phyloP scores from a whole-genome alignment of 2,329 filamentous ascomycete species.

The Fusarium austroafricanum region DNA sequence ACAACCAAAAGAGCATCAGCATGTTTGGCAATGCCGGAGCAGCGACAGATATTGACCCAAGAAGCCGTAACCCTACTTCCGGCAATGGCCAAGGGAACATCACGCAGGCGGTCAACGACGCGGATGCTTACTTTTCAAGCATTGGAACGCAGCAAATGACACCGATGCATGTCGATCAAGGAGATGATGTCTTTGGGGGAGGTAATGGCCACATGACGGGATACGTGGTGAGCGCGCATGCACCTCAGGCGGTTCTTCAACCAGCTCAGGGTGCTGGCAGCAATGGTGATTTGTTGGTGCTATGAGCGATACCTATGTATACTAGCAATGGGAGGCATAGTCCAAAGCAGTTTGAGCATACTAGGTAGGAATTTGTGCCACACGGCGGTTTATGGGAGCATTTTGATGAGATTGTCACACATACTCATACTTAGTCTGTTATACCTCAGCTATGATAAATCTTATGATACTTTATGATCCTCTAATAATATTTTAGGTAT shows the following conservation, averaged over 20 bases:
- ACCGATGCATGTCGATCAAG: slow-evolving; percentile 73
- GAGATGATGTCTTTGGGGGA: slow-evolving; percentile 72
- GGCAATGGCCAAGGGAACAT: slow-evolving; percentile 61
- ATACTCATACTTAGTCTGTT: background rate
- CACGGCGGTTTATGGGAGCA: background rate
- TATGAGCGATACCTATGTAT: slow-evolving; percentile 56
- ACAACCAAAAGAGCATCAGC: slow-evolving; percentile 70
- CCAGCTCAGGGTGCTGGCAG: slow-evolving; percentile 71
- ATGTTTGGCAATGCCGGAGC: slow-evolving; percentile 66
- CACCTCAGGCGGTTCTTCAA: slow-evolving; percentile 79
- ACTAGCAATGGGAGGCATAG: slow-evolving; percentile 35
- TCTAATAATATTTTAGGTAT: background rate
- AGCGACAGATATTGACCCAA: slow-evolving; percentile 62
- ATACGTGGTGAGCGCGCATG: slow-evolving; percentile 85
- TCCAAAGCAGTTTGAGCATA: slow-evolving; percentile 11
- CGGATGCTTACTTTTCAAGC: slow-evolving; percentile 89
- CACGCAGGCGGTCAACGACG: slow-evolving; percentile 80
- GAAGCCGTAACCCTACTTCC: slow-evolving; percentile 48
- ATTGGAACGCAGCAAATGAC: slow-evolving; percentile 80
- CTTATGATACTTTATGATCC: background rate
- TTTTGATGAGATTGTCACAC: background rate
- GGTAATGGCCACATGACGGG: slow-evolving; percentile 64
- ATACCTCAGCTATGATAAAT: background rate
- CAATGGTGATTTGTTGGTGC: slow-evolving; percentile 78
- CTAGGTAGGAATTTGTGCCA: background rate